Base-by-base conservation (phyloP, 306 rosid genomes). In the Spatholobus suberectus region DNA sequence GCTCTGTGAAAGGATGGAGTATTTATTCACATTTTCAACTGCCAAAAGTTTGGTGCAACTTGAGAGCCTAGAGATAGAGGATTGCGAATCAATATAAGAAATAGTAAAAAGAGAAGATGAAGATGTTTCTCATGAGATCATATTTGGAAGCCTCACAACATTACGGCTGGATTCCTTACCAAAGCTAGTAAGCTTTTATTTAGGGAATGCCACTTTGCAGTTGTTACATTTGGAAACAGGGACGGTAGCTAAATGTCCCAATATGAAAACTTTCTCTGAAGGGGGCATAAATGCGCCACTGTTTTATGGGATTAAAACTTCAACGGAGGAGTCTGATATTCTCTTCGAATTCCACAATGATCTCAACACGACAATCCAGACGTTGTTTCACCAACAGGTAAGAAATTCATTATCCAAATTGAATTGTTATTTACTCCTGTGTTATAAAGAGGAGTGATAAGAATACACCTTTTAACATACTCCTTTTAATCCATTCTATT, bases 21-120 rank as follows among this genome's bases (percentile, higher is more conserved):
- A 8, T 59, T 23, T 83, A 40, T 59, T 83, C 54, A 21, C 81
- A 43, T 43, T 5, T 12, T 69, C 77, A 27, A 69, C 55, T 5
- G 82, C 78, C 18, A 76, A 8, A 58, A 76, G 73, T 35, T 69
- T 83, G 61, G 71, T 0, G 26, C 49, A 10, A 6, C 77, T 82
- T n/a, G 35, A 55, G 54, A 8, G 3, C 2, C 35, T 83, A 51
- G 1, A 0, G 2, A 23, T 83, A 54, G 0, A 0, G 2, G 12
- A 70, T 0, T 77, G 82, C 32, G 11, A 21, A 20, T 65, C 65
- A 29, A 44, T 77, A 4, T 6, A 66, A 65, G 37, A 63, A 20
- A 29, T 77, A 27, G 65, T 77, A 58, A 15, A 32, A 11, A 9
- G 47, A 12, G 82, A 46, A 54, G 41, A 6, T n/a, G 43, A 65